phyloP scores from a whole-genome alignment of 1,284 basidiomycete genomes.

The Ustilago tritici region DNA sequence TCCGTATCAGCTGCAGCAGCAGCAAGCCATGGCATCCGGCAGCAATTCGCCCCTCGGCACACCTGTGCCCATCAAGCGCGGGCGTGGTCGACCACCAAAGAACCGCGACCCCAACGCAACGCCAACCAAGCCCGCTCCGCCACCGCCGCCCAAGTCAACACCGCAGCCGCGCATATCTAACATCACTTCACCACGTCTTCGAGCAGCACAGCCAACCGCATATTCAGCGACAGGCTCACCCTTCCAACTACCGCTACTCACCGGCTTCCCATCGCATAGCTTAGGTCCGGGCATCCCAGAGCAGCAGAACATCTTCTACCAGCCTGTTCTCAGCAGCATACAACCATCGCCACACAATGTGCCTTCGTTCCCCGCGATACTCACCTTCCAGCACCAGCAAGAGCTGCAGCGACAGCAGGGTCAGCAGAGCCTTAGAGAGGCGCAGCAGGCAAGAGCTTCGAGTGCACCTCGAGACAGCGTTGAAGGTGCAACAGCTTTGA shows the following conservation, averaged over 20 bases:
- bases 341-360: constrained; percentile 28
- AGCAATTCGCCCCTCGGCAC: constrained; percentile 47
- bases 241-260: constrained; percentile 34
- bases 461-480: constrained; percentile 16
- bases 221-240: constrained; percentile 36
- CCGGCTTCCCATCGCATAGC: constrained; percentile 30
- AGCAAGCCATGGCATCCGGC: constrained; percentile 45
- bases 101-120: constrained; percentile 45
- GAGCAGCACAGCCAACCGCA: constrained; percentile 20
- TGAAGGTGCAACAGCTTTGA: constrained; percentile 5
- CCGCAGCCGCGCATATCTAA: constrained; percentile 49
- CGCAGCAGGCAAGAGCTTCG: constrained; percentile 30
- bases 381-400: constrained; percentile 39
- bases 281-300: constrained; percentile 45
- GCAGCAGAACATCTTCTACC: constrained; percentile 43
- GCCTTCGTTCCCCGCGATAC: constrained; percentile 41
- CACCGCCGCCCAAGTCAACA: constrained; percentile 33
- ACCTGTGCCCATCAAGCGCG: constrained; percentile 41
- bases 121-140: constrained; percentile 16
- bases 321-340: constrained; percentile 24
- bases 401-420: constrained; percentile 48
- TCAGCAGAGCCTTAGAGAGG: constrained; percentile 29
- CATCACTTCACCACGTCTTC: constrained; percentile 41
- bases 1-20: constrained; percentile 44
- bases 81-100: constrained; percentile 52